Conservation (phyloP, 768 basidiomycete species). For the Hemileccinum rubropunctum region DNA sequence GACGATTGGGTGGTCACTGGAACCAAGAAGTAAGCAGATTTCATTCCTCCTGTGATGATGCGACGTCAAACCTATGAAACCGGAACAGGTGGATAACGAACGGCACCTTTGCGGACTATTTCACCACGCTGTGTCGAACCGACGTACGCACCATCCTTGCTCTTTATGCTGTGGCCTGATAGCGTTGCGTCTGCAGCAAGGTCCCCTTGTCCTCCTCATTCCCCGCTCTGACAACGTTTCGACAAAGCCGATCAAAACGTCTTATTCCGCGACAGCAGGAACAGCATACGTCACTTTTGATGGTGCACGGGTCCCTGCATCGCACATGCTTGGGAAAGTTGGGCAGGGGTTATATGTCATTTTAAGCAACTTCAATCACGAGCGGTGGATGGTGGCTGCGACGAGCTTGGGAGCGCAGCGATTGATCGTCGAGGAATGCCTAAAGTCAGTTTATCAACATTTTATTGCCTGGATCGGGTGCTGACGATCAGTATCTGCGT, state of each 20-base stretch:
- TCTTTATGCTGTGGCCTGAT: conserved; percentile 3
- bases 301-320: conserved; percentile 76
- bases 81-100: conserved; percentile 82
- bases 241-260: conserved; percentile 89
- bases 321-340: conserved; percentile 84
- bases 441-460: conserved; percentile 52
- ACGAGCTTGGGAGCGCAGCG: conserved; percentile 75
- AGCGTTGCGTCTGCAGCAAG: conserved; percentile 40
- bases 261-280: conserved; percentile 89
- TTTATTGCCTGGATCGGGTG: neutral
- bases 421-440: conserved; percentile 81
- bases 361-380: conserved; percentile 86
- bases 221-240: conserved; percentile 68
- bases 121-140: conserved; percentile 75
- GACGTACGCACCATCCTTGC: conserved; percentile 40
- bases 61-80: neutral
- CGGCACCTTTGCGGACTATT: conserved; percentile 81
- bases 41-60: neutral
- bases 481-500: conserved; percentile 6
- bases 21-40: conserved; percentile 73
- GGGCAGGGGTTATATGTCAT: conserved; percentile 83
- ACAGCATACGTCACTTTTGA: conserved; percentile 86
- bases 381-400: conserved; percentile 83
- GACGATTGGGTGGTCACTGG: conserved; percentile 87
- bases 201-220: conserved; percentile 75